Percentiles rank a stretch among this genome's conserved stretches.
Conservation (phyloP, 1,139 yeast genomes). For the Candida sp. region DNA sequence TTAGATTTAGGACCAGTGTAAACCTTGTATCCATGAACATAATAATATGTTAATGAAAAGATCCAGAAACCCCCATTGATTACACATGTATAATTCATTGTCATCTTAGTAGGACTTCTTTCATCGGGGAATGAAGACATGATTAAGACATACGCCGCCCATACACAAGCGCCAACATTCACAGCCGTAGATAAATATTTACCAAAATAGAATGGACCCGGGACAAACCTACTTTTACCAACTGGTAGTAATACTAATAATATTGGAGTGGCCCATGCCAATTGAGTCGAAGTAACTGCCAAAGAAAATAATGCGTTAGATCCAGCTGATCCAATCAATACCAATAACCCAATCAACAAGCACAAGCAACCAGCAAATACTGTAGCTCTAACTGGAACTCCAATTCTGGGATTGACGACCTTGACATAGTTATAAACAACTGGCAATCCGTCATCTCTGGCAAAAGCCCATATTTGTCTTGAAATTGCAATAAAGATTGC, state of each 20-base stretch:
- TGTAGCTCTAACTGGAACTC: conserved; percentile 56
- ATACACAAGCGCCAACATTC: conserved; percentile 19
- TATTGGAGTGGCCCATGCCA: conserved; percentile 41
- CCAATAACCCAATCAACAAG: conserved; percentile 47
- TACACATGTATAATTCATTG: conserved; percentile 36
- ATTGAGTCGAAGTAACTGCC: conserved; percentile 43
- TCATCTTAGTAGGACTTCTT: conserved; percentile 20
- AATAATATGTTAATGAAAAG: conserved; percentile 24
- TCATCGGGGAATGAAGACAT: conserved; percentile 39
- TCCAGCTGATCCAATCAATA: conserved; percentile 51
- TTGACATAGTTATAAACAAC: conserved; percentile 33
- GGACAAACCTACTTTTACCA: conserved; percentile 45
- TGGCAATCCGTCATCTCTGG: conserved; percentile 17
- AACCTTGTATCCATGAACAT: conserved; percentile 22
- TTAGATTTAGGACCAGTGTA: conserved; percentile 38
- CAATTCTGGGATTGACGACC: conserved; percentile 42
- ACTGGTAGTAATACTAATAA: conserved; percentile 38
- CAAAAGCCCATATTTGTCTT: conserved; percentile 16
- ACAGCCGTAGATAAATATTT: conserved; percentile 34
- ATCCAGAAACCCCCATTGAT: conserved; percentile 36
- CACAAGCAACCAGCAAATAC: conserved; percentile 43
- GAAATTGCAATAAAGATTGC: conserved; percentile 18
- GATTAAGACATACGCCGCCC: conserved; percentile 29
- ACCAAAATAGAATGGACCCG: conserved; percentile 67
- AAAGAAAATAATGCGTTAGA: conserved; percentile 52